phyloP scores from a whole-genome alignment of 139 green algal genomes.

The Coccomyxa sp. region DNA sequence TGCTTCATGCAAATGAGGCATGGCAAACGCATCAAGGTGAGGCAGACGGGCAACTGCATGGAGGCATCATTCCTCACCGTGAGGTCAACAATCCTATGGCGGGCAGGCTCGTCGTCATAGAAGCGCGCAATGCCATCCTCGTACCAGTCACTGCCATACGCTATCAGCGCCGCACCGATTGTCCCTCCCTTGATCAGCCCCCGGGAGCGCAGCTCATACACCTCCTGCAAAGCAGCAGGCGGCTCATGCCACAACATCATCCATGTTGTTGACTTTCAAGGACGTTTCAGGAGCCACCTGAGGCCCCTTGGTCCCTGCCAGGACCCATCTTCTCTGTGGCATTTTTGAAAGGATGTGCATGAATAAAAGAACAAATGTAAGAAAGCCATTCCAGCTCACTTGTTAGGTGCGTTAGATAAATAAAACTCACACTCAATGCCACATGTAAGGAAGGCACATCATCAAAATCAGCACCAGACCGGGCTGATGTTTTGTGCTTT shows the following conservation, averaged over 20 bases:
- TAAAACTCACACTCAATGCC: background rate
- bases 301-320: too few relatives aligned
- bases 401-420: too few relatives aligned
- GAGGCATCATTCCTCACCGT: constrained; percentile 15
- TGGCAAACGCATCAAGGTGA: too few relatives aligned
- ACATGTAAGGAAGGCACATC: background rate
- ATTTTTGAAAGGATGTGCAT: too few relatives aligned
- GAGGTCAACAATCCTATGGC: constrained; percentile 66
- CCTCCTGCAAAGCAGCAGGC: constrained; percentile 2
- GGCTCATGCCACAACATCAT: too few relatives aligned
- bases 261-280: too few relatives aligned
- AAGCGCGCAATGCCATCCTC: constrained; percentile 44
- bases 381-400: background rate
- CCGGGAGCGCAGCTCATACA: constrained; percentile 21
- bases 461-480: background rate
- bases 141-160: constrained; percentile 27
- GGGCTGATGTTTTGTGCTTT: background rate
- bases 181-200: constrained; percentile 54
- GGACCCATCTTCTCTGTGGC: too few relatives aligned
- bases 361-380: background rate
- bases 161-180: constrained; percentile 46
- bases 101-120: constrained; percentile 58
- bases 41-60: too few relatives aligned
- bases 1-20: too few relatives aligned
- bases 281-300: too few relatives aligned